A percentile compares a stretch with the other conserved stretches of the same genome.
These are phyloP conservation scores for Mucor irregularis DNA, from an alignment of 371 early-diverging fungal genomes.

Conservation along the genomic window DNA sequence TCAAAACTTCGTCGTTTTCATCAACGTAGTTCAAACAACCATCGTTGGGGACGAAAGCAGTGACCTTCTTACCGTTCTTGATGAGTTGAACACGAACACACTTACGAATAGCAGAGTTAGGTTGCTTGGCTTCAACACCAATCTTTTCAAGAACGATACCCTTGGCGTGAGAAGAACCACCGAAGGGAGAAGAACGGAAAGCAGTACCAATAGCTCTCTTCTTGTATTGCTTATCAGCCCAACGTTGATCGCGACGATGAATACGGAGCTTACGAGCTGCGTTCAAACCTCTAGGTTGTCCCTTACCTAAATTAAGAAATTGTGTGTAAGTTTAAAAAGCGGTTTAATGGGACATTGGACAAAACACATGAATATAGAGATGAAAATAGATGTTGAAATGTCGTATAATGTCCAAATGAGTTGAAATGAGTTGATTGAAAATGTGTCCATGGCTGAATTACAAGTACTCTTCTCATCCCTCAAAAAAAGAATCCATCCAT, in stretches of 20 bases:
- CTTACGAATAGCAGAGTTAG: conserved; percentile 99
- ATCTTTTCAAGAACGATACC: conserved; percentile 99
- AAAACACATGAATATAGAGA: neutral
- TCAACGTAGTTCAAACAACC: conserved; percentile 99
- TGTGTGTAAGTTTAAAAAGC: too few species aligned
- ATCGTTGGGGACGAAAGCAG: conserved; percentile 99
- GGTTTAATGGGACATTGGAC: neutral
- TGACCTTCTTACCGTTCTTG: conserved; percentile 99
- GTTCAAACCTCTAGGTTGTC: conserved; percentile 98
- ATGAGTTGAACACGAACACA: conserved; percentile 99
- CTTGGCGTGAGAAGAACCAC: conserved; percentile 99
- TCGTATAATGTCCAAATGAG: neutral
- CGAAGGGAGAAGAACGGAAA: conserved; percentile 97
- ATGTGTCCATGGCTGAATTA: neutral
- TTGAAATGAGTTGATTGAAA: neutral
- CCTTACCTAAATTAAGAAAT: conserved; percentile 62
- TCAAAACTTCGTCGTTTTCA: conserved; percentile 96
- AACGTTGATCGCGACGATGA: conserved; percentile 96
- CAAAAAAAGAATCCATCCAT: neutral
- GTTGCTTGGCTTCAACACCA: conserved; percentile 99
- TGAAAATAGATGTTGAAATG: neutral
- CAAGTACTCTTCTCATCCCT: neutral
- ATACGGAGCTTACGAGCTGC: conserved; percentile 98
- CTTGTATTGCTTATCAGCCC: conserved; percentile 99
- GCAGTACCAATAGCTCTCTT: conserved; percentile 98